Conservation (phyloP, 306 rosid genomes). For the Vicia faba region DNA sequence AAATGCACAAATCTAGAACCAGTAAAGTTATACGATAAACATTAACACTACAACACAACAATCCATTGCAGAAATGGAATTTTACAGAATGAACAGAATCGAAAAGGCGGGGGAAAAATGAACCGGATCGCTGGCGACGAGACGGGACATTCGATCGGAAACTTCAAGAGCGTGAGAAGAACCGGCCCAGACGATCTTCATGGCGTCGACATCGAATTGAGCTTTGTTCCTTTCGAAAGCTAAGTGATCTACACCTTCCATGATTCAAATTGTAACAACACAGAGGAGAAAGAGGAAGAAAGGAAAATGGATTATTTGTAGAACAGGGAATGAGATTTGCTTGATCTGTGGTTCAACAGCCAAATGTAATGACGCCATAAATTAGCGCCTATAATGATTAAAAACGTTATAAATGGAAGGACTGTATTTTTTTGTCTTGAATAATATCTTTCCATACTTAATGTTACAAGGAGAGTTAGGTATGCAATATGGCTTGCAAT, state of each 20-base stretch:
- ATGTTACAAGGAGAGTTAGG: no score
- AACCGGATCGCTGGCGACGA: conserved; percentile 93
- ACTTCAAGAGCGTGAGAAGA: conserved; percentile 65
- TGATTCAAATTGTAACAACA: neutral
- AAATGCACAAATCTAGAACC: no score
- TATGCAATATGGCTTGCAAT: no score
- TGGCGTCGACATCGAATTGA: conserved; percentile 76
- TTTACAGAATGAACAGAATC: neutral
- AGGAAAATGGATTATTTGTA: no score
- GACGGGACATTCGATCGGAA: conserved; percentile 80
- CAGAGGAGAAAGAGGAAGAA: neutral
- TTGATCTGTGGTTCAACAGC: neutral
- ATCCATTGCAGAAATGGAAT: neutral
- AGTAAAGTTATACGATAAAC: neutral
- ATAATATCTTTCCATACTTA: no score
- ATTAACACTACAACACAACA: conserved; percentile 18
- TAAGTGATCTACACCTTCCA: conserved; percentile 73
- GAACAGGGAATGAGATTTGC: neutral
- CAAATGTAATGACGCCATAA: conserved; percentile 32
- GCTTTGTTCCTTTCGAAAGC: conserved; percentile 75
- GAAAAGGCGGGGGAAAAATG: neutral
- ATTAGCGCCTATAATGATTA: neutral
- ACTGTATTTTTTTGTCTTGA: no score
- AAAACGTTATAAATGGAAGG: no score
- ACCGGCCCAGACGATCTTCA: conserved; percentile 95